Conservation (phyloP, 1,284 basidiomycete species). For the Singerocomus inundabilis region DNA sequence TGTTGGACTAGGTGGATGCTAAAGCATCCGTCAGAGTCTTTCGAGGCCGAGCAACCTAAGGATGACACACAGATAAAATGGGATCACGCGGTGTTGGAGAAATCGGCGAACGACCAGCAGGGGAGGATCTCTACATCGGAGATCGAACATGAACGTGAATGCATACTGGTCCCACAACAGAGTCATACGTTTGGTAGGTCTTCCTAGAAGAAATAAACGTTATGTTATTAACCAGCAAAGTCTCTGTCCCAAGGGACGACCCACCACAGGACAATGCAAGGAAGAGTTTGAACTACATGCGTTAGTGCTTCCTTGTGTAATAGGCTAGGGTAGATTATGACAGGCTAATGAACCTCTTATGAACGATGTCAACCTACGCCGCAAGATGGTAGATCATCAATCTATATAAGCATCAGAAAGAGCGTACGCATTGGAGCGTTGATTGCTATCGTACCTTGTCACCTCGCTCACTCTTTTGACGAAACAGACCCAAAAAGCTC, state of each 20-base stretch:
- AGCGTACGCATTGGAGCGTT: neutral
- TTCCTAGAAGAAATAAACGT: neutral
- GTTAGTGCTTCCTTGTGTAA: neutral
- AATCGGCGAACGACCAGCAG: neutral
- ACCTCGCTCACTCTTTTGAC: neutral
- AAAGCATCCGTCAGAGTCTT: neutral
- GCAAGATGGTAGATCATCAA: neutral
- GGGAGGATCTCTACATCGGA: slow-evolving; percentile 1
- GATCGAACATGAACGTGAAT: neutral
- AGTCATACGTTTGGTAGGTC: neutral
- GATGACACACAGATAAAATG: slow-evolving; percentile 1
- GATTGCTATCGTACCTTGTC: slow-evolving; percentile 7
- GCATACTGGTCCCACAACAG: neutral
- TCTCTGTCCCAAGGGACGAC: neutral
- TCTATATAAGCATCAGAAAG: slow-evolving; percentile 1
- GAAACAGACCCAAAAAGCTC: neutral
- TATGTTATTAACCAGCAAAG: neutral
- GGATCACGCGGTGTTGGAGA: neutral
- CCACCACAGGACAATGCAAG: slow-evolving; percentile 2
- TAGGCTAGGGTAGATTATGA: slow-evolving; percentile 2
- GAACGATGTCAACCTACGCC: slow-evolving; percentile 9
- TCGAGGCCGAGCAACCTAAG: neutral
- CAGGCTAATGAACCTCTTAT: neutral
- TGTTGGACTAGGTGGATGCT: slow-evolving; percentile 5
- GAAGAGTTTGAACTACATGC: neutral